Conservation (phyloP, 306 rosid species). For the Vachellia collinsii region DNA sequence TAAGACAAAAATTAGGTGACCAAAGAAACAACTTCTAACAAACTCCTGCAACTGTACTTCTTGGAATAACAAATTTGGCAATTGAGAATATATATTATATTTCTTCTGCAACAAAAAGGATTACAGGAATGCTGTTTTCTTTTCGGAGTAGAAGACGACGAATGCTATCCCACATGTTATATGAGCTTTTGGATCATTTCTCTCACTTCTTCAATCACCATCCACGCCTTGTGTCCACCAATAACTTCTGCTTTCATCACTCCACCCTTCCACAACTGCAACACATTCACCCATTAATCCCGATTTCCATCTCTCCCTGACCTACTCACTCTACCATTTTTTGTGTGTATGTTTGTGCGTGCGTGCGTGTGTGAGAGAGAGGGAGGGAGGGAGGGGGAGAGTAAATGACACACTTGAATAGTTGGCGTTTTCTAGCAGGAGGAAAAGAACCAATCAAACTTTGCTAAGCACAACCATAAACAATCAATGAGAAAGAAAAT, state of each 20-base stretch:
- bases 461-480: not conserved
- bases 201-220: constrained; percentile 83
- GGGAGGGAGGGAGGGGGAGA: too few species aligned
- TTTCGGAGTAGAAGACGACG: not conserved
- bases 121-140: constrained; percentile 8
- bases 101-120: not conserved
- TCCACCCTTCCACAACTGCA: constrained; percentile 94
- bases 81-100: not conserved
- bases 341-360: too few species aligned
- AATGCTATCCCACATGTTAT: constrained; percentile 12
- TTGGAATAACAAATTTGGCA: not conserved
- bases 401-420: constrained; percentile 65
- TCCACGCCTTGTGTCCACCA: constrained; percentile 91
- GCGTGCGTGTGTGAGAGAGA: not conserved
- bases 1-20: not conserved
- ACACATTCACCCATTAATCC: constrained; percentile 1
- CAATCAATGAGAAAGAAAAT: not conserved
- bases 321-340: not conserved
- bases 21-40: not conserved
- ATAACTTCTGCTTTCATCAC: constrained; percentile 85
- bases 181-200: constrained; percentile 69
- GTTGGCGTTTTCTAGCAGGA: constrained; percentile 91
- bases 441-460: not conserved
- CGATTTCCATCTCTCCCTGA: not conserved
- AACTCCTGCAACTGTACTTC: not conserved